Evolutionary conservation across 2,329 filamentous ascomycete genomes (phyloP).

Genomic region (Colletotrichum zoysiae): DNA sequence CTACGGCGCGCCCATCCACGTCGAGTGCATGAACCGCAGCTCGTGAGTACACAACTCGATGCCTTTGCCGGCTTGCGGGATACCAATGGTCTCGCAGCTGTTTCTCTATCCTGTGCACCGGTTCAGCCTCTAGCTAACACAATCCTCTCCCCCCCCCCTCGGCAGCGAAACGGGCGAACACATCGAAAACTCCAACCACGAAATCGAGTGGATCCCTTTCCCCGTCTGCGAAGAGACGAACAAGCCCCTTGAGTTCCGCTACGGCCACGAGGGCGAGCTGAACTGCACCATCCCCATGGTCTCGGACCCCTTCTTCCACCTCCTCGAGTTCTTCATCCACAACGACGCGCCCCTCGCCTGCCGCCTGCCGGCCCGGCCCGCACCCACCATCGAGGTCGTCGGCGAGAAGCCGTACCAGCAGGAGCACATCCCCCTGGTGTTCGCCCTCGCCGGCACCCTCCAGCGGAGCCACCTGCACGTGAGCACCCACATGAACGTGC

Average conservation of each 20-base stretch:
- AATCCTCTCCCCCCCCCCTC: constrained; percentile 38
- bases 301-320: constrained; percentile 84
- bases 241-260: constrained; percentile 84
- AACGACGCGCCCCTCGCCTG: constrained; percentile 94
- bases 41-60: constrained; percentile 59
- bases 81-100: neutral
- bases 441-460: constrained; percentile 89
- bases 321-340: constrained; percentile 97
- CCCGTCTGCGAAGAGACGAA: constrained; percentile 90
- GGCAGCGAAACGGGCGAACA: constrained; percentile 88
- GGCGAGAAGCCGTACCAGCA: constrained; percentile 63
- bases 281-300: constrained; percentile 87
- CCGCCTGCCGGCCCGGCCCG: constrained; percentile 84
- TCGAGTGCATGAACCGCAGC: constrained; percentile 81
- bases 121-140: neutral
- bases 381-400: constrained; percentile 65
- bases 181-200: constrained; percentile 82
- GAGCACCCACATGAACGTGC: constrained; percentile 88
- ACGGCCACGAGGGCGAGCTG: constrained; percentile 83
- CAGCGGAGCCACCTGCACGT: constrained; percentile 93
- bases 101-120: too few species aligned
- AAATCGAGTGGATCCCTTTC: constrained; percentile 93
- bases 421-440: constrained; percentile 85
- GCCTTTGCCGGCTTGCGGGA: neutral
- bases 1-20: constrained; percentile 75